Conservation (phyloP, 352 stramenopile species). For the Pythium phragmitis region DNA sequence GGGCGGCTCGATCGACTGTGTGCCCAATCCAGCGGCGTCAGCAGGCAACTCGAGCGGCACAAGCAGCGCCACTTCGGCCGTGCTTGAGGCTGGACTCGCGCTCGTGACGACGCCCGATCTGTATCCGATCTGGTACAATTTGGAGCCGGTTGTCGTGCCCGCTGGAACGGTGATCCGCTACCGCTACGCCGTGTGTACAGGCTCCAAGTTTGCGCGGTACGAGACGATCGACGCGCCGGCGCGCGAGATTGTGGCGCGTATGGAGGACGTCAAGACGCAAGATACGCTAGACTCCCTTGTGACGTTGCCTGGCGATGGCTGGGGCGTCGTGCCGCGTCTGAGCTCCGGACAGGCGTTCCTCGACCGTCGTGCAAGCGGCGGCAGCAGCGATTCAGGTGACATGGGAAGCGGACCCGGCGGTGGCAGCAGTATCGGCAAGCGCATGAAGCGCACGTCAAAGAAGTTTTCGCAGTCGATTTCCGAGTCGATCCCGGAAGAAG, state of each 20-base stretch:
- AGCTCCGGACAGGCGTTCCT: conserved; percentile 85
- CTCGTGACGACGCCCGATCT: conserved; percentile 86
- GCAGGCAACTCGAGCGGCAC: conserved; percentile 6
- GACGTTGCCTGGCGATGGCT: conserved; percentile 26
- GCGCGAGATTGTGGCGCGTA: conserved; percentile 55
- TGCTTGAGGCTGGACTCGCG: conserved; percentile 50
- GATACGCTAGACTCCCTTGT: conserved; percentile 64
- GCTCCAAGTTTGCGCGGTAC: conserved; percentile 75
- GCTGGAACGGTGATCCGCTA: conserved; percentile 70
- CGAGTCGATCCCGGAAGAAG: conserved; percentile 62
- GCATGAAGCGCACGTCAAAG: conserved; percentile 20
- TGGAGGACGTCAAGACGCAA: conserved; percentile 66
- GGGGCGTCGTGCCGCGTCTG: conserved; percentile 70
- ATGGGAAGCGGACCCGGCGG: conserved; percentile 25
- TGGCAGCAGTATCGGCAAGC: conserved; percentile 12
- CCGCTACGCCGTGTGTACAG: conserved; percentile 83
- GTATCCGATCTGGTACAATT: conserved; percentile 90
- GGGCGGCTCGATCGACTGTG: conserved; percentile 56
- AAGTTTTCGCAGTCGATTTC: conserved; percentile 33
- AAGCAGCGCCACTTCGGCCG: conserved; percentile 31
- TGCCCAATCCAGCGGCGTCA: conserved; percentile 38
- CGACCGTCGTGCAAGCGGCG: conserved; percentile 55
- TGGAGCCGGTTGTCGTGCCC: conserved; percentile 72
- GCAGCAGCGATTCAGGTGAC: conserved; percentile 33
- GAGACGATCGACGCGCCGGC: conserved; percentile 45